Base-by-base conservation (phyloP, 495 filamentous ascomycete species). In the Tuber microsphaerosporum region DNA sequence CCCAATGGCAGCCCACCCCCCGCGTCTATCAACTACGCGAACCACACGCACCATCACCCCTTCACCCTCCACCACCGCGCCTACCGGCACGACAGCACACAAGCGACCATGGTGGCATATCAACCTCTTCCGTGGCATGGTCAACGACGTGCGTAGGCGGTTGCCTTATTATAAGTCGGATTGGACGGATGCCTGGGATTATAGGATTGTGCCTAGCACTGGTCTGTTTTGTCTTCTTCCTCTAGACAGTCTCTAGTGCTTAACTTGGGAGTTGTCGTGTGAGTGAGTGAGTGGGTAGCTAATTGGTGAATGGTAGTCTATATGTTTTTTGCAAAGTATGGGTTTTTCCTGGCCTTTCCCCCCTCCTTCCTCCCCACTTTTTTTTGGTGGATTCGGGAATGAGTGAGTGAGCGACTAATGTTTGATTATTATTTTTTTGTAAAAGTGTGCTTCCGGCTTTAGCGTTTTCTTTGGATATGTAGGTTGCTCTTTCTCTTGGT, bases 261-360 rank as follows among this genome's bases (percentile, higher is more conserved):
- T 22, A 46, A 74, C 61, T 71, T 42, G 46, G n/a, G 26, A 22
- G 48, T 68, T 73, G 20, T 69, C 70, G 65, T 46, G 61, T 74
- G 71, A 48, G 20, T 80, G 42, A 61, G n/a, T 26, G n/a, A 16
- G 56, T 65, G 56, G 31, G 5, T 65, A 10, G 26, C 56, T 65
- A 26, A 65, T 48, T 17, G 26, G 26, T 42, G 19, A 26, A 71
- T 42, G 31, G 31, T n/a, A 46, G 86, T 95, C 70, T 94, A 94
- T 84, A 95, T 94, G 92, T 94, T 93, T 84, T 94, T 94, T 86
- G 92, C 92, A 41, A 94, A 94, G 92, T 93, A 86, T 81, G 89
- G 80, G 8, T 31, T 34, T 69, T 48, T 17, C 42, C n/a, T 44
- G 1, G n/a, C 2, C 75, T 72, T 31, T 73, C 65, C 72, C 19